Conservation (phyloP, 2,329 filamentous ascomycete species). For the Penicillium sp. region DNA sequence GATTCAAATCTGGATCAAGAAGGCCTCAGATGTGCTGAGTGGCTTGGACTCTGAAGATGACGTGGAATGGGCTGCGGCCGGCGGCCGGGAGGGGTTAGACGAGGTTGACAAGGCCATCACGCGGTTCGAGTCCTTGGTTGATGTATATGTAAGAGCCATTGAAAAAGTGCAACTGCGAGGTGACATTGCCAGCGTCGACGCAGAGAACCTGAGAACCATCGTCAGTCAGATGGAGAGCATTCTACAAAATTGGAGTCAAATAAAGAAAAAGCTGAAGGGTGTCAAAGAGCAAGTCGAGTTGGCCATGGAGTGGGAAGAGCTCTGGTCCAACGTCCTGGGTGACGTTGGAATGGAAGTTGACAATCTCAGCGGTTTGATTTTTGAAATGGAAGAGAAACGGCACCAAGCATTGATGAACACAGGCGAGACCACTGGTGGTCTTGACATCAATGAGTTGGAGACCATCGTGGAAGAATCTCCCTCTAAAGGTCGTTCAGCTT, state of each 20-base stretch:
- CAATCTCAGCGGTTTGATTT: slow-evolving; percentile 76
- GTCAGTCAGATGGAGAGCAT: slow-evolving; percentile 90
- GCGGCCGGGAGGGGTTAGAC: slow-evolving; percentile 61
- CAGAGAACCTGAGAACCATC: slow-evolving; percentile 71
- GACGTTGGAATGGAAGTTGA: slow-evolving; percentile 91
- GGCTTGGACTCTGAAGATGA: slow-evolving; percentile 95
- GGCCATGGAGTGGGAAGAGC: slow-evolving; percentile 98
- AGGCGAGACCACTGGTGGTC: slow-evolving; percentile 53
- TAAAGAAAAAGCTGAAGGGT: slow-evolving; percentile 72
- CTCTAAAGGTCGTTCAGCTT: slow-evolving; percentile 52
- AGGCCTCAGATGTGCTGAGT: slow-evolving; percentile 83
- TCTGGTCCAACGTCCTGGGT: slow-evolving; percentile 91
- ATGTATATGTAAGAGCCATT: slow-evolving; percentile 91
- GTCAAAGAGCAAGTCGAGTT: slow-evolving; percentile 92
- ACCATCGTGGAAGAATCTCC: slow-evolving; percentile 91
- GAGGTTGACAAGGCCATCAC: slow-evolving; percentile 70
- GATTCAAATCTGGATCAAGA: slow-evolving; percentile 90
- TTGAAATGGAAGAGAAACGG: slow-evolving; percentile 96
- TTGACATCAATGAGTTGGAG: slow-evolving; percentile 85
- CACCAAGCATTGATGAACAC: slow-evolving; percentile 73
- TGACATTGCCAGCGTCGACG: slow-evolving; percentile 72
- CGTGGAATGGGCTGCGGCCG: slow-evolving; percentile 92
- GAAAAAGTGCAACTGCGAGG: slow-evolving; percentile 79
- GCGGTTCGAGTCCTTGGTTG: slow-evolving; percentile 85
- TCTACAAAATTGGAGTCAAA: slow-evolving; percentile 78